Base-by-base conservation (phyloP, 306 rosid genomes). In the Oemleria cerasiformis region DNA sequence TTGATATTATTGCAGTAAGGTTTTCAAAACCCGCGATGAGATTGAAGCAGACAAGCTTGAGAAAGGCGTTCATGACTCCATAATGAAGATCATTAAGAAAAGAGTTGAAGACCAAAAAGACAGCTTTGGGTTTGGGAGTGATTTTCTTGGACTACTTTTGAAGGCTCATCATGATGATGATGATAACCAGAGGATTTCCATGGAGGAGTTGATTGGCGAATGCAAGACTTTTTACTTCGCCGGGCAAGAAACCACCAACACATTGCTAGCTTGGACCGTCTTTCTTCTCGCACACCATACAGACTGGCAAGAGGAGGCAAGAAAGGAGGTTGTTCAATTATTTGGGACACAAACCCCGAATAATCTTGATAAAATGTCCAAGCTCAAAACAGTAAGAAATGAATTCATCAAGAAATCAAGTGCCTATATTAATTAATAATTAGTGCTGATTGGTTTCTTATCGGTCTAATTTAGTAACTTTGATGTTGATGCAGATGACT, bases 111-210 rank as follows among this genome's bases (percentile, higher is more conserved):
- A 53, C 23, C 4, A 9, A 19, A 8, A 23, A 53, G 57, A 53
- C 25, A 53, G 57, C 57, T 19, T 53, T n/a, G 57, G 57, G 12
- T 19, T 53, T n/a, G 57, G 57, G 5, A 53, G 25, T 53, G 57
- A 53, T 53, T 53, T 53, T 53, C 57, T 53, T 53, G 57, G 57
- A 53, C 19, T 53, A 19, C 57, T 53, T 53, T n/a, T 53, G 57
- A 3, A 53, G 57, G 57, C 57, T 53, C 57, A 53, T 19, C 57
- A 53, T 19, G 57, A 53, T 53, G 25, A 21, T 11, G 19, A 53
- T 19, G 25, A 53, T 23, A 53, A 19, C 57, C 57, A 53, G 57
- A 53, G 57, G 11, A 53, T 53, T n/a, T n/a, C 25, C 4, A 23
- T 19, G 57, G 57, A 53, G n/a, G 57, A 53, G 17, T 8, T 53